These are phyloP conservation scores for Hygrophoropsis aurantiaca DNA, from an alignment of 768 basidiomycete genomes.

Conservation along the genomic window DNA sequence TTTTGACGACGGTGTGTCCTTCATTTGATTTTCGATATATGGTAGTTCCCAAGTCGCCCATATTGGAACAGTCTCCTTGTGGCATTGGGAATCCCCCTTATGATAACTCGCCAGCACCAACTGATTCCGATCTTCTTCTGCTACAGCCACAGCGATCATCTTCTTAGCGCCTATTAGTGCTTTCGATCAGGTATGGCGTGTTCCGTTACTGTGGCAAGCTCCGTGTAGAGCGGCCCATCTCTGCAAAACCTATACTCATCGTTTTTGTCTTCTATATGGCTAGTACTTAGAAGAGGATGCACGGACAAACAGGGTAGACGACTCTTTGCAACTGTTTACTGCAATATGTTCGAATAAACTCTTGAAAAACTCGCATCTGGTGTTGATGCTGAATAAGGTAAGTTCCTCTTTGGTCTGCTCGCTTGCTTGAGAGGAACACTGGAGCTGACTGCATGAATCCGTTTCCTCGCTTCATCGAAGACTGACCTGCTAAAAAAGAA, in stretches of 20 bases:
- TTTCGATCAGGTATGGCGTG: conserved; percentile 69
- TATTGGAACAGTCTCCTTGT: too few relatives aligned
- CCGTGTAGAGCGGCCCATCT: conserved; percentile 7
- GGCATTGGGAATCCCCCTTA: too few relatives aligned
- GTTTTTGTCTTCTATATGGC: conserved; percentile 2
- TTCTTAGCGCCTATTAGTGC: conserved; percentile 86
- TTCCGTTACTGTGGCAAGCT: conserved; percentile 2
- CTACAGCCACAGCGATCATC: conserved; percentile 75
- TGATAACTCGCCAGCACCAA: too few relatives aligned
- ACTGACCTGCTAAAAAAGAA: conserved; percentile 74
- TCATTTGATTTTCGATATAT: neutral
- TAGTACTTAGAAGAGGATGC: conserved; percentile 84
- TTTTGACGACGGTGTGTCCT: conserved; percentile 73
- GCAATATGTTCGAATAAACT: conserved; percentile 75
- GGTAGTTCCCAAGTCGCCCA: too few relatives aligned
- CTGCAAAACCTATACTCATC: neutral
- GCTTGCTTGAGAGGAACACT: too few relatives aligned
- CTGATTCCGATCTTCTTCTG: conserved; percentile 5
- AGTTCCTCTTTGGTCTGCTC: conserved; percentile 11
- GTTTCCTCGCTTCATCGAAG: conserved; percentile 45
- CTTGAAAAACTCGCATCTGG: conserved; percentile 68
- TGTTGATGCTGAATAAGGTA: conserved; percentile 81
- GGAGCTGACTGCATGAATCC: too few relatives aligned
- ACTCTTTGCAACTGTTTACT: conserved; percentile 78
- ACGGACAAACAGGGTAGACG: conserved; percentile 75